Percentiles rank a stretch among this genome's conserved stretches.
phyloP scores from a whole-genome alignment of 202 grass and related monocot genomes.

The Dendrocalamus latiflorus region DNA sequence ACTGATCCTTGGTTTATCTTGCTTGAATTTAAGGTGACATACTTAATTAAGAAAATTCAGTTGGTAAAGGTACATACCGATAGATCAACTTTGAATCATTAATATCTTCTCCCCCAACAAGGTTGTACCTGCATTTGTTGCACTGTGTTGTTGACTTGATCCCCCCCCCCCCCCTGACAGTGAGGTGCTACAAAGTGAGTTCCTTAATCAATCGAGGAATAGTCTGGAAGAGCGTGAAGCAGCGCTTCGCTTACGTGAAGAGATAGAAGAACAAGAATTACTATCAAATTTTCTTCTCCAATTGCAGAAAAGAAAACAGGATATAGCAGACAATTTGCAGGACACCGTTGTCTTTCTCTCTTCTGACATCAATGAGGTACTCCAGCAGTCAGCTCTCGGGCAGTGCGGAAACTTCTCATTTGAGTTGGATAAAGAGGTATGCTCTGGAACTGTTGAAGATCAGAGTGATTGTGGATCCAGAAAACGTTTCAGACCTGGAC shows the following conservation, averaged over 20 bases:
- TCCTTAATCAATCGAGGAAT: conserved; percentile 78
- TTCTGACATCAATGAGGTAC: conserved; percentile 78
- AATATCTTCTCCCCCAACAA: not conserved
- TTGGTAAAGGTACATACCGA: not conserved
- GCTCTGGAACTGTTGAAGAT: conserved; percentile 49
- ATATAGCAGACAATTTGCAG: conserved; percentile 64
- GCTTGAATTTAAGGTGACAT: not conserved
- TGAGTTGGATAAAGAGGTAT: conserved; percentile 60
- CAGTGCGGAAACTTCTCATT: conserved; percentile 29
- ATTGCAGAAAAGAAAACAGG: conserved; percentile 77
- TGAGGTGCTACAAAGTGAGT: conserved; percentile 86
- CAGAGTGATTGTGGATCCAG: conserved; percentile 56
- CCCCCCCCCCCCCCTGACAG: conserved; percentile 20
- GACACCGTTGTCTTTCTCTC: conserved; percentile 78
- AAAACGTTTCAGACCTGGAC: conserved; percentile 65
- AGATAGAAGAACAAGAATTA: conserved; percentile 89
- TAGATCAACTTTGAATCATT: not conserved
- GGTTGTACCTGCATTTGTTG: not conserved
- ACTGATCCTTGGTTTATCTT: not conserved
- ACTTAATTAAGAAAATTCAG: not conserved
- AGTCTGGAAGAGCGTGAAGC: conserved; percentile 71
- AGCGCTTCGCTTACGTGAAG: conserved; percentile 73
- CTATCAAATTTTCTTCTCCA: conserved; percentile 79
- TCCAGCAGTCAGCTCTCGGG: conserved; percentile 54
- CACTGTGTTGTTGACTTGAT: conserved; percentile 3